These are phyloP conservation scores for Nepenthes mirabilis DNA, from an alignment of 148 eudicot genomes.

Conservation along the genomic window DNA sequence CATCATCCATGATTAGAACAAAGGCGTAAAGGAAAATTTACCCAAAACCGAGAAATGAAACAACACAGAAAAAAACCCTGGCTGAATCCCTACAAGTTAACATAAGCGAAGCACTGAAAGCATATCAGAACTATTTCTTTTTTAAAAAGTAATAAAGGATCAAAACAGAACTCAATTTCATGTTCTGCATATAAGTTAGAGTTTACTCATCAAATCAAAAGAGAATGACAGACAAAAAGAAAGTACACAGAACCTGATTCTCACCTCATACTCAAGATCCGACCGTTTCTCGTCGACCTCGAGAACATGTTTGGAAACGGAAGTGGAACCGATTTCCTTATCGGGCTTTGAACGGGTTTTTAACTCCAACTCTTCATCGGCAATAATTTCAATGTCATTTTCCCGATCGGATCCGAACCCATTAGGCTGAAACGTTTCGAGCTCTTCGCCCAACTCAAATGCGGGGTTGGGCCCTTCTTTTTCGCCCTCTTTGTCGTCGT, in stretches of 20 bases:
- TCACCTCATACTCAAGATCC: conserved; percentile 60
- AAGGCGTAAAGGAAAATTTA: background rate
- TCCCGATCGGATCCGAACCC: conserved; percentile 13
- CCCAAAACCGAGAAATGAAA: background rate
- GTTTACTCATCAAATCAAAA: background rate
- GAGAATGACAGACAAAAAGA: background rate
- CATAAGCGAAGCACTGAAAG: no score
- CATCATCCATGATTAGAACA: background rate
- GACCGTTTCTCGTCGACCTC: conserved; percentile 41
- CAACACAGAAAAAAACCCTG: background rate
- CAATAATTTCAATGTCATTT: background rate
- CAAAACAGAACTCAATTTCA: background rate
- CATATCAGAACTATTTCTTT: no score
- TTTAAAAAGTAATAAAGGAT: no score
- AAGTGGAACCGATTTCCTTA: no score
- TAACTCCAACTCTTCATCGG: no score
- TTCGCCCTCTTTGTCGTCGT: conserved; percentile 8
- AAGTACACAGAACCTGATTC: background rate
- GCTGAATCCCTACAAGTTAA: background rate
- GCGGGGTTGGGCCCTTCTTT: conserved; percentile 6
- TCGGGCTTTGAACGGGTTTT: no score
- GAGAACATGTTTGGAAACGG: no score
- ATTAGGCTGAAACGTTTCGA: conserved; percentile 26
- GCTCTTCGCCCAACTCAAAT: conserved; percentile 34
- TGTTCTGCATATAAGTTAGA: background rate